Evolutionary conservation across 116 monocot species (phyloP).

Genomic region (Papilionanthe hybrid): DNA sequence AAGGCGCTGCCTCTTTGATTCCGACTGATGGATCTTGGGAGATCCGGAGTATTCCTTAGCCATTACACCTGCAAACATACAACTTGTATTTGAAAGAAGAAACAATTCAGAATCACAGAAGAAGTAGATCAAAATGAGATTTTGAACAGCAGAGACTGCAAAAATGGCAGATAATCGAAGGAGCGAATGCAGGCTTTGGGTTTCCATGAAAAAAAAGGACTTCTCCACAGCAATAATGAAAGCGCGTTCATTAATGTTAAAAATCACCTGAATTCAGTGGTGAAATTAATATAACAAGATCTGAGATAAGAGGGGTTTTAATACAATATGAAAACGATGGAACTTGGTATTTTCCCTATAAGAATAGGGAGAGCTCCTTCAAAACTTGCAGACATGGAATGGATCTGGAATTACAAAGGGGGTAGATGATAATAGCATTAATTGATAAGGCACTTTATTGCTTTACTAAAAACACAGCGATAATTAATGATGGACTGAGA

Average conservation of each 20-base stretch:
- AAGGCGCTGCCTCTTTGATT: slow-evolving; percentile 36
- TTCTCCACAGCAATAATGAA: background rate
- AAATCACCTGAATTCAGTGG: background rate
- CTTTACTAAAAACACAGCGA: background rate
- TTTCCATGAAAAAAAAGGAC: background rate
- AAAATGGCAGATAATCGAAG: too few species aligned
- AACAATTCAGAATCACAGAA: background rate
- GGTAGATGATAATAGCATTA: background rate
- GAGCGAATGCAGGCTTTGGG: background rate
- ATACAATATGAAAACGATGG: background rate
- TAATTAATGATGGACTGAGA: background rate
- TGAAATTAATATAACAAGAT: background rate
- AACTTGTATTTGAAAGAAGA: background rate
- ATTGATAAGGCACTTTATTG: slow-evolving; percentile 6
- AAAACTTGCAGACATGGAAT: background rate
- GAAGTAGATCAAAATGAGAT: background rate
- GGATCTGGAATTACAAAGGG: background rate
- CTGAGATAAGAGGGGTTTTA: background rate
- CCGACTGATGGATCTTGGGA: slow-evolving; percentile 42
- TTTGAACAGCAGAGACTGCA: too few species aligned
- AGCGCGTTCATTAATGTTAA: background rate
- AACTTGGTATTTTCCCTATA: background rate
- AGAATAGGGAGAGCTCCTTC: background rate
- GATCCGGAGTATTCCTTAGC: slow-evolving; percentile 44
- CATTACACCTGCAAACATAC: slow-evolving; percentile 36